These are phyloP conservation scores for Ottelia alismoides DNA, from an alignment of 106 monocot genomes.

Conservation along the genomic window DNA sequence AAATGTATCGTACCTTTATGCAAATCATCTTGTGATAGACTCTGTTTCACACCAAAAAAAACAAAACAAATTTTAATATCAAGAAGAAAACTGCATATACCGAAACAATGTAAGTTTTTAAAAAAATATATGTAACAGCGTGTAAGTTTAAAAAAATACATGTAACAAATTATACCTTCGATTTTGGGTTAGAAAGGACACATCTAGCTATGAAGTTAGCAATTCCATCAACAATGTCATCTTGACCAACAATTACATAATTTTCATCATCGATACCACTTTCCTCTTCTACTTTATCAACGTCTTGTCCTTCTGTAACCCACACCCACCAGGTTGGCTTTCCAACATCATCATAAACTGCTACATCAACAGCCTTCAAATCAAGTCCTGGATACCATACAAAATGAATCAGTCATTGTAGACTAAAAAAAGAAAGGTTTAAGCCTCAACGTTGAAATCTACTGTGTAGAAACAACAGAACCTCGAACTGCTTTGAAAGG, in stretches of 20 bases:
- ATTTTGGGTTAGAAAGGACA: constrained; percentile 79
- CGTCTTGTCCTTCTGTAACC: constrained; percentile 39
- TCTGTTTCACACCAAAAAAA: constrained; percentile 21
- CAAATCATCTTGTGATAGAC: constrained; percentile 43
- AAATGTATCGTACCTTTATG: constrained; percentile 41
- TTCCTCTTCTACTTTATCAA: constrained; percentile 45
- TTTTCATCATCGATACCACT: constrained; percentile 81
- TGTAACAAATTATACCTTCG: constrained; percentile 38
- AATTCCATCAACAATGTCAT: constrained; percentile 83
- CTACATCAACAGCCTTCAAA: too few relatives aligned
- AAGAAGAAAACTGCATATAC: neutral
- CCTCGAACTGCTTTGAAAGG: too few relatives aligned
- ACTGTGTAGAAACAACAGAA: too few relatives aligned
- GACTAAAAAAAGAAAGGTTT: too few relatives aligned
- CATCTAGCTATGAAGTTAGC: constrained; percentile 77
- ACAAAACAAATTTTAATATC: neutral
- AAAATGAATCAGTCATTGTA: too few relatives aligned
- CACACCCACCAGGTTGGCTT: constrained; percentile 71
- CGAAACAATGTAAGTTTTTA: too few relatives aligned
- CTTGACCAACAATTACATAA: constrained; percentile 69
- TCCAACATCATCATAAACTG: constrained; percentile 21
- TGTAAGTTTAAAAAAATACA: constrained; percentile 4
- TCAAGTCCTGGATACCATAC: too few relatives aligned
- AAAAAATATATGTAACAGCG: too few relatives aligned
- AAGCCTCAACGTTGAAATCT: too few relatives aligned